Conservation (phyloP, 257 asterid genomes). For the Osmanthus fragrans region DNA sequence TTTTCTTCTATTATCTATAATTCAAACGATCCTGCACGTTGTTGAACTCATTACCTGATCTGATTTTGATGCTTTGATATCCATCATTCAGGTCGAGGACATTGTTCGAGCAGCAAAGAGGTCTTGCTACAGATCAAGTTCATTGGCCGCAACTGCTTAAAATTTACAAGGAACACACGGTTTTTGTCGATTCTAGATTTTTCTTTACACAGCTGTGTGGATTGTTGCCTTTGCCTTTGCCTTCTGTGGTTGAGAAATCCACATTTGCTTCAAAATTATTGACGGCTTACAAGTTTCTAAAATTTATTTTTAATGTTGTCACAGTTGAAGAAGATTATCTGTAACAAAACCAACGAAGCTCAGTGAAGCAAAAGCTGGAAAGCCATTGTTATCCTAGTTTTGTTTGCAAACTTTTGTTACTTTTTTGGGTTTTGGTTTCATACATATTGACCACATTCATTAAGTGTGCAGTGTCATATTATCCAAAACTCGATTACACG, state of each 20-base stretch:
- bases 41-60: background rate
- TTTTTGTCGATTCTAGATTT: background rate
- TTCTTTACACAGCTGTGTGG: background rate
- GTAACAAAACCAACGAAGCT: background rate
- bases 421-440: background rate
- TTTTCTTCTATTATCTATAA: background rate
- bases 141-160: conserved; percentile 38
- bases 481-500: background rate
- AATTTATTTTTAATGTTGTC: background rate
- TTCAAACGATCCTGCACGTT: background rate
- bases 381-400: background rate
- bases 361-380: background rate
- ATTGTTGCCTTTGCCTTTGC: background rate
- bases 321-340: background rate
- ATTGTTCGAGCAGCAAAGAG: conserved; percentile 51
- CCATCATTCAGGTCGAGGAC: conserved; percentile 42
- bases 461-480: background rate
- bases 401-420: background rate
- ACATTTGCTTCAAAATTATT: background rate
- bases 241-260: background rate
- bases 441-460: background rate
- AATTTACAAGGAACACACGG: background rate
- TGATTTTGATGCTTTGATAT: background rate
- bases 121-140: conserved; percentile 42
- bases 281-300: background rate